A percentile compares a stretch with the other conserved stretches of the same genome.
phyloP scores from a whole-genome alignment of 2,329 filamentous ascomycete species.

The Torrubiella hemipterigena region DNA sequence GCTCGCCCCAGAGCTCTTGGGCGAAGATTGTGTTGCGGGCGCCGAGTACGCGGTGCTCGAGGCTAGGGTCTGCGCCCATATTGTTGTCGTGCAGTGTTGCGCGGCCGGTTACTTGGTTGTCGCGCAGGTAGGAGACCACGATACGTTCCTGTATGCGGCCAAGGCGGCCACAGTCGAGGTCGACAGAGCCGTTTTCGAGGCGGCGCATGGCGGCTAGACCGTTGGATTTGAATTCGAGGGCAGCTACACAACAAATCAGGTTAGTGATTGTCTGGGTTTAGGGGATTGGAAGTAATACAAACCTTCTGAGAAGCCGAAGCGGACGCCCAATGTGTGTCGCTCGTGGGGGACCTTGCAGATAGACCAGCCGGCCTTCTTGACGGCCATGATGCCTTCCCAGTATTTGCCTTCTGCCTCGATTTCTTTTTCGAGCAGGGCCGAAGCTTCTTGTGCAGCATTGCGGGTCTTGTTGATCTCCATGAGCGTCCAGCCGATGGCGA shows the following conservation, averaged over 20 bases:
- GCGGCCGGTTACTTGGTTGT: constrained; percentile 46
- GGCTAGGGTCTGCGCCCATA: constrained; percentile 23
- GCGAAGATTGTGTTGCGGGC: constrained; percentile 71
- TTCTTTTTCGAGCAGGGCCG: constrained; percentile 61
- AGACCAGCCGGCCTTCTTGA: constrained; percentile 79
- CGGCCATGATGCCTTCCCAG: constrained; percentile 74
- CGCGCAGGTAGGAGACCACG: constrained; percentile 51
- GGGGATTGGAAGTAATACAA: background rate
- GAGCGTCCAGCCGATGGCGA: constrained; percentile 62
- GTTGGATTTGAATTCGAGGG: constrained; percentile 48
- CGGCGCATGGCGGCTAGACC: constrained; percentile 74
- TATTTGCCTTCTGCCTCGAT: constrained; percentile 72
- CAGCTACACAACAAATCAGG: too few species aligned
- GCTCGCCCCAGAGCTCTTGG: constrained; percentile 83
- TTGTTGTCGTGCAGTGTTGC: constrained; percentile 44
- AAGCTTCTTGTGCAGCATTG: constrained; percentile 60
- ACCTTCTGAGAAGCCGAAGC: constrained; percentile 80
- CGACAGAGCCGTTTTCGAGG: constrained; percentile 60
- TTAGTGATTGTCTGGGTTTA: constrained; percentile 9
- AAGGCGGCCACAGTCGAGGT: constrained; percentile 52
- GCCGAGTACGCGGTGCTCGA: constrained; percentile 59
- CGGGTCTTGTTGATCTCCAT: constrained; percentile 65
- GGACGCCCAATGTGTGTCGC: constrained; percentile 64
- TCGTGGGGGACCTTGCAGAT: constrained; percentile 67
- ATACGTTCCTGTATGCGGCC: constrained; percentile 46